Evolutionary conservation across 2,329 filamentous ascomycete genomes (phyloP), one percentile per base, ranked within the genome.

Genomic region (Calycina herbarum): DNA sequence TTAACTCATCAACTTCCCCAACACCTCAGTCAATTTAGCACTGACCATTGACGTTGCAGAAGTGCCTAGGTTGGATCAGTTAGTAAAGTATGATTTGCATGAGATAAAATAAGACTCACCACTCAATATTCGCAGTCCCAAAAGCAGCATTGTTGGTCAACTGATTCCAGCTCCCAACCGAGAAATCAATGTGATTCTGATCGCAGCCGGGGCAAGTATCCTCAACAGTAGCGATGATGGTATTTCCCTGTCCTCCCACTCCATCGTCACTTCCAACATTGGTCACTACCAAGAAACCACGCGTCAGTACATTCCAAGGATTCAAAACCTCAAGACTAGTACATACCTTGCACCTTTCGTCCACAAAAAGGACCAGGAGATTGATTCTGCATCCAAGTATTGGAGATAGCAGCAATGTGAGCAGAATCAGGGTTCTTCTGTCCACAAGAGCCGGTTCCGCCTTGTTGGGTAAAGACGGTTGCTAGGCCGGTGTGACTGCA

Each of bases 111-210:
- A 27, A n/a, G 24, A 33, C 59, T 61, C 42, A 64, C 62, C 62
- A 64, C 33, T 64, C 31, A 45, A 64, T 64, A 27, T 64, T 64
- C 3, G 33, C 57, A 60, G 62, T 64, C 3, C 65, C 65, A 33
- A 20, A 62, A 17, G 61, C 13, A 15, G 66, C 63, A 62, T 42
- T 56, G 35, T 62, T 57, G 24, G 66, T 66, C 38, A 68, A 57
- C 7, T 58, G 8, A 20, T 68, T 64, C 66, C 66, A 68, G 59
- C 45, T 48, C 2, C 61, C 66, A 17, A 68, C 61, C n/a, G 58
- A 62, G 51, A 68, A 61, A 57, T 68, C 66, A 35, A 68, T 40
- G 51, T 68, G 66, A 27, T 64, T 57, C 31, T 64, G 61, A 60
- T 68, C 64, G 33, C 66, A 68, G 10, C 40, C 15, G 31, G 61